Evolutionary conservation across 306 rosid genomes (phyloP).

Genomic region (Dryas alaskensis): DNA sequence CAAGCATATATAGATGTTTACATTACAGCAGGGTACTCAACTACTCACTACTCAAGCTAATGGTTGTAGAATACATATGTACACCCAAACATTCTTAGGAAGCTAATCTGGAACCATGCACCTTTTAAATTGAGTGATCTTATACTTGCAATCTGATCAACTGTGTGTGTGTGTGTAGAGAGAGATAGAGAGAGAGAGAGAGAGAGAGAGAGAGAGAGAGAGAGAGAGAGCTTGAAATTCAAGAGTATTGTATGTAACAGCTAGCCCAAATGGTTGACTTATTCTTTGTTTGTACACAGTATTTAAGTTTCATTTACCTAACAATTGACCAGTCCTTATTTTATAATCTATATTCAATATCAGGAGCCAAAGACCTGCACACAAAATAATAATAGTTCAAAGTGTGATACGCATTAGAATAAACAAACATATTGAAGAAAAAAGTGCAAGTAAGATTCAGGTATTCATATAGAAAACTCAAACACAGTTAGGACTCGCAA

Average conservation of each 20-base stretch:
- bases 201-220: no score
- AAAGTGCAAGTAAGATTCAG: background rate
- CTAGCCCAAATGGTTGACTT: constrained; percentile 2
- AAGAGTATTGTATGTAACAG: background rate
- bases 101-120: background rate
- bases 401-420: constrained; percentile 9
- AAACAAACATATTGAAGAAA: background rate
- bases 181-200: no score
- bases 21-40: background rate
- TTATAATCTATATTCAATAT: background rate
- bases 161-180: background rate
- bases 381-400: background rate
- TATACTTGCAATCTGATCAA: background rate
- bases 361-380: constrained; percentile 1
- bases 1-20: no score
- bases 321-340: constrained; percentile 17
- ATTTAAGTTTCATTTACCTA: constrained; percentile 9
- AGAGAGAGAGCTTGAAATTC: background rate
- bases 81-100: background rate
- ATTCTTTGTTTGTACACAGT: background rate
- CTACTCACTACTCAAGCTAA: no score
- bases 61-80: no score
- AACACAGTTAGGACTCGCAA: background rate
- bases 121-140: background rate
- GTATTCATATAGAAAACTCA: background rate